Base-by-base conservation (phyloP, 345 rosid genomes). In the Linum lewisii region DNA sequence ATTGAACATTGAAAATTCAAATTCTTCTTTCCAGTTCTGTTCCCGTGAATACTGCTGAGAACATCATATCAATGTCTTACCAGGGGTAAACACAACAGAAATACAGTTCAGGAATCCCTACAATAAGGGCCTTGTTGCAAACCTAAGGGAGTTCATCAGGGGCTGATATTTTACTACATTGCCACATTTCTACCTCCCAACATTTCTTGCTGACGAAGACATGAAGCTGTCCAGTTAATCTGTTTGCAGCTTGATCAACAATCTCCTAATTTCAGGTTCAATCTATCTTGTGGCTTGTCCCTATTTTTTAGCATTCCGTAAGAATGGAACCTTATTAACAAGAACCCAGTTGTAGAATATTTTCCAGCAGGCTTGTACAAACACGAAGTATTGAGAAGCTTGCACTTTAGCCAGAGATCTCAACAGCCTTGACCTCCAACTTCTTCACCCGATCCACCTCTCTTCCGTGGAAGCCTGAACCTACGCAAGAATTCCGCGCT, bases 71-170 rank as follows among this genome's bases (percentile, higher is more conserved):
- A 50, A 54, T 51, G 24, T 37, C 61, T 21, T 45, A 10, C 26
- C 76, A 78, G 88, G 73, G 25, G 69, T 72, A 73, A 55, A 73
- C 34, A 45, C 25, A 51, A 14, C 63, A 13, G 56, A 15, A 11
- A 21, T 57, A 21, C 52, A 61, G 57, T 85, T 79, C 65, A 69
- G 32, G 26, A 82, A 82, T 55, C 88, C 88, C 9, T 77, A 79
- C 21, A 60, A 79, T 50, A 80, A 77, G 65, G 86, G 88, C 54
- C 38, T 82, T 65, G 50, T 68, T 24, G 70, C 56, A 63, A 85
- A 85, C 59, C 63, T 79, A 5, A 70, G 63, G 71, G 80, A 74
- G 54, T 73, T 85, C 32, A 51, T 72, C 21, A n/a, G 32, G 62
- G 20, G 5, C 49, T 26, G 24, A 49, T 49, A 25, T 23, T 49